Evolutionary conservation across 768 basidiomycete species (phyloP).

Genomic region (Suillus spraguei): DNA sequence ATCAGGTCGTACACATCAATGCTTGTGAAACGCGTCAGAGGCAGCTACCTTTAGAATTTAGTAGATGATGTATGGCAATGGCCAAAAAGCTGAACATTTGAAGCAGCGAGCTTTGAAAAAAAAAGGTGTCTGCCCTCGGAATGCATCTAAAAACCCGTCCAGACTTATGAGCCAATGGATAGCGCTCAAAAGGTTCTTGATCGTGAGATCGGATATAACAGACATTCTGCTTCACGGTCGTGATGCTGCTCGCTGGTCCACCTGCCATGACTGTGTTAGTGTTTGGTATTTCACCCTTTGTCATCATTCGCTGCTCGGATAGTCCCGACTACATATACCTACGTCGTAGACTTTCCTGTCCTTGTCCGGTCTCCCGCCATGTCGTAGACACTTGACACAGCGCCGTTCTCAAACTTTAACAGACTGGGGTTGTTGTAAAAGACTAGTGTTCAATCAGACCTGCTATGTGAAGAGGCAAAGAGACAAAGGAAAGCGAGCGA

Average conservation of each 20-base stretch:
- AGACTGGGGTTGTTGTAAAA: constrained; percentile 16
- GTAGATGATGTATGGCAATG: constrained; percentile 66
- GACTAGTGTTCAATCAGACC: not conserved
- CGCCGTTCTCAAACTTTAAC: no score
- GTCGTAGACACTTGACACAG: no score
- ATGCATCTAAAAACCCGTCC: constrained; percentile 8
- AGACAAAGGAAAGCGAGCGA: no score
- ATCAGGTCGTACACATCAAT: constrained; percentile 71
- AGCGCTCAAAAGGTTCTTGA: constrained; percentile 59
- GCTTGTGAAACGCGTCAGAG: constrained; percentile 15
- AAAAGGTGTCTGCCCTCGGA: constrained; percentile 8
- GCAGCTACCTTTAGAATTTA: not conserved
- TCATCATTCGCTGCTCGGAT: no score
- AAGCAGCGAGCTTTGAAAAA: constrained; percentile 75
- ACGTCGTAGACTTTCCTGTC: no score
- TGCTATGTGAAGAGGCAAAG: no score
- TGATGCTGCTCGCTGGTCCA: constrained; percentile 17
- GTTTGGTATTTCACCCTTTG: no score
- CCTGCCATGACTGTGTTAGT: no score
- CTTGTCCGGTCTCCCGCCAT: no score
- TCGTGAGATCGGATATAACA: constrained; percentile 79
- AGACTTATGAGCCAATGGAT: constrained; percentile 41
- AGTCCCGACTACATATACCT: no score
- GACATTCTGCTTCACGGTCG: constrained; percentile 54
- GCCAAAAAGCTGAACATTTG: constrained; percentile 82